Percentiles rank a stretch among this genome's conserved stretches.
Conservation (phyloP, 352 stramenopile species). For the Pythium biforme region DNA sequence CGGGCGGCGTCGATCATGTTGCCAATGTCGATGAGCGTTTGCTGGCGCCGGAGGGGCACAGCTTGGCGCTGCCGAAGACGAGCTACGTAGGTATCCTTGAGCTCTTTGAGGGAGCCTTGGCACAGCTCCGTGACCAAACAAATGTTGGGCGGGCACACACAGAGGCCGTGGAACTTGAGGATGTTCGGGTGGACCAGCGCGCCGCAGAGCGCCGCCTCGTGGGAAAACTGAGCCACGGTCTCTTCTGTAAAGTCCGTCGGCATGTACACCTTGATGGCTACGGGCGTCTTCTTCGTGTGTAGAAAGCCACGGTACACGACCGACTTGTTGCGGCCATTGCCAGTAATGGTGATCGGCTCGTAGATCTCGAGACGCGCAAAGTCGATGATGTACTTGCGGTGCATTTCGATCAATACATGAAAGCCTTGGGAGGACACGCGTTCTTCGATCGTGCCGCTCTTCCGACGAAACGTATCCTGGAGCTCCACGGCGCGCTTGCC, state of each 20-base stretch:
- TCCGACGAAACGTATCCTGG: conserved; percentile 27
- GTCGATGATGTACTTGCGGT: conserved; percentile 59
- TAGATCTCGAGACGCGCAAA: conserved; percentile 58
- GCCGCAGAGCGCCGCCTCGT: conserved; percentile 43
- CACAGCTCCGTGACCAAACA: conserved; percentile 53
- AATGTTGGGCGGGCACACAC: conserved; percentile 51
- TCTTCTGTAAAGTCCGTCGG: conserved; percentile 41
- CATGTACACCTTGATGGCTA: conserved; percentile 64
- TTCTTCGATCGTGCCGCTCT: conserved; percentile 33
- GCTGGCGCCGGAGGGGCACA: conserved; percentile 20
- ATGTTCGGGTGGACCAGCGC: conserved; percentile 46
- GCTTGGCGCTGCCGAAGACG: neutral
- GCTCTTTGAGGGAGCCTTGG: conserved; percentile 33
- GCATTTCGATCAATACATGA: conserved; percentile 42
- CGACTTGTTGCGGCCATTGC: conserved; percentile 25
- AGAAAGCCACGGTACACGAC: conserved; percentile 41
- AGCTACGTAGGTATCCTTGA: conserved; percentile 4
- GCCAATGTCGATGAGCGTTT: conserved; percentile 32
- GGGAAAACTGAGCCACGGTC: conserved; percentile 37
- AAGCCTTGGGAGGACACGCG: conserved; percentile 37
- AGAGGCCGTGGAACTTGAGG: conserved; percentile 47
- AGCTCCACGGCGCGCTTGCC: conserved; percentile 26
- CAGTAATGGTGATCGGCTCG: conserved; percentile 27
- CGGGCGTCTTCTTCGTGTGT: conserved; percentile 27
- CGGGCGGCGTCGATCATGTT: conserved; percentile 48